Base-by-base conservation (phyloP, 306 rosid species). In the Dalbergia cultrata region DNA sequence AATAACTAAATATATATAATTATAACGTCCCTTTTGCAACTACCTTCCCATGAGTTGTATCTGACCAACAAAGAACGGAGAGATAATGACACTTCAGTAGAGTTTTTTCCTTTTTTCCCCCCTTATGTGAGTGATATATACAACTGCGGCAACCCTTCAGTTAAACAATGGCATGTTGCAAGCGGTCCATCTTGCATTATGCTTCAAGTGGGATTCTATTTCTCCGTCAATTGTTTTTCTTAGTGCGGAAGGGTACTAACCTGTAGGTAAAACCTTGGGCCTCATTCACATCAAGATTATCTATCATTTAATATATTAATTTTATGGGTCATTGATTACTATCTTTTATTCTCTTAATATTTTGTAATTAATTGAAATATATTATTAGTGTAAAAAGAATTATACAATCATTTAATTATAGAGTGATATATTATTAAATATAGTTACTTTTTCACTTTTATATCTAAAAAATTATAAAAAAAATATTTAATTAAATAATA, bases 31-130 rank as follows among this genome's bases (percentile, higher is more conserved):
- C 12, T 33, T 45, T 61, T 39, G 74, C 44, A 45, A 37, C 65
- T 26, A 47, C 35, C 35, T 41, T 54, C 4, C 44, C 33, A 73
- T 54, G 61, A 81, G 70, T 66, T 73, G 75, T 74, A 64, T 53
- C 35, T 50, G 69, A 17, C 69, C 44, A 69, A 21, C 9, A 60
- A 37, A 70, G 60, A 59, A 50, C 10, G 34, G 57, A 35, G 64
- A 47, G 34, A 34, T 61, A 43, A 63, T 49, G 58, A 66, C 5
- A 63, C 41, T 19, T 47, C 56, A 67, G 44, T 35, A 67, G 44
- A 52, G 33, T 66, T 67, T 39, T 64, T 65, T 37, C 8, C 39
- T 50, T 43, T 8, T 35, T n/a, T 19, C 5, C 31, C 31, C 31
- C 31, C 26, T 14, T 64, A 9, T 64, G 18, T 14, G 5, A 71